Evolutionary conservation across 371 early-diverging fungal genomes (phyloP), one percentile per base, ranked within the genome.

Genomic region (Actinomortierella ambigua): DNA sequence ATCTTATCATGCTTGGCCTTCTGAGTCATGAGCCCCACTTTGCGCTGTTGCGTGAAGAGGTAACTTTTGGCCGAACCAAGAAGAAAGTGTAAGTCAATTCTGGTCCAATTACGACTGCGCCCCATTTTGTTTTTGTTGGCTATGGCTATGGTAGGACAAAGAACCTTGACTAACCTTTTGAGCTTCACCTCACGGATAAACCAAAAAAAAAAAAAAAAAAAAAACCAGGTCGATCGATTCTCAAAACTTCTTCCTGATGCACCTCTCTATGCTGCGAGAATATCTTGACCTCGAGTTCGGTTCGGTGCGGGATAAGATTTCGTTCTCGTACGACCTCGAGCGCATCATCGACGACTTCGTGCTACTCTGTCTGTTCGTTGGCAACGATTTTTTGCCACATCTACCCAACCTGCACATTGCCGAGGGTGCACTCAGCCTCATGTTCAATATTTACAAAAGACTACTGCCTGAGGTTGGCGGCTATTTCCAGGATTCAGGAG

Each of bases 301-400:
- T n/a, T 61, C 77, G 9, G 63, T 91, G 15, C 65, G 77, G 42
- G 79, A 73, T 1, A 57, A 59, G 1, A 62, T 92, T 39, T 68
- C 83, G 1, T 85, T 95, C 57, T 53, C 79, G 0, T 95, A 92
- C 70, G 90, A 97, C 64, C 77, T 97, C 27, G 96, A 98, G 71
- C 86, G 93, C n/a, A 85, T 98, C 50, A 88, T 99, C 39, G 97
- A 98, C 69, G 99, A 99, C 75, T 99, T 95, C 63, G 90, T 99
- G 48, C 81, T 99, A 52, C 66, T 99, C 65, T 90, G 89, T 39
- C 90, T 98, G 68, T 93, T 99, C 68, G 90, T 98, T 34, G 99
- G 99, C 55, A 99, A 99, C 78, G 99, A 99, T 81, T 99, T 99
- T 78, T 71, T 99, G 66, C 99, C 99, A 39, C 90, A 94, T 75